Evolutionary conservation across 768 basidiomycete species (phyloP).

Genomic region (Tylopilus subfusipes): DNA sequence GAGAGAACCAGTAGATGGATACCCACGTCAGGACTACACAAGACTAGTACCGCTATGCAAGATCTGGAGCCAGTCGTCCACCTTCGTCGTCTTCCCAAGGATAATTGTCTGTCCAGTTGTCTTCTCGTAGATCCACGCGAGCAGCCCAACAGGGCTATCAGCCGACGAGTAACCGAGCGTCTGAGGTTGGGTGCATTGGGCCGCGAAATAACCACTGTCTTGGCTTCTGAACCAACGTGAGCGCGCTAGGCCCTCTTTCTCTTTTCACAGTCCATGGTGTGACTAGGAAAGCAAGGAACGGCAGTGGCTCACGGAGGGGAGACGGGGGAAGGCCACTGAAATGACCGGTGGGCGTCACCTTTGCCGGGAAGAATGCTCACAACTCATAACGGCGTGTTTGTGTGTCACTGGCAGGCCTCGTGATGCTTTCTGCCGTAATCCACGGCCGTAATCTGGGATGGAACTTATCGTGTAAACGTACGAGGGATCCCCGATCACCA

Average conservation of each 20-base stretch:
- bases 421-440: conserved; percentile 39
- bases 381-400: conserved; percentile 44
- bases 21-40: conserved; percentile 54
- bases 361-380: too few species aligned
- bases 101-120: conserved; percentile 49
- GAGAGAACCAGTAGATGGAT: conserved; percentile 58
- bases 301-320: conserved; percentile 28
- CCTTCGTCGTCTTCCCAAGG: conserved; percentile 55
- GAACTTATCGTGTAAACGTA: conserved; percentile 16
- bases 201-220: conserved; percentile 30
- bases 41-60: neutral
- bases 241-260: conserved; percentile 23
- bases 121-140: conserved; percentile 53
- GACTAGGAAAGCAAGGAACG: conserved; percentile 25
- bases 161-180: conserved; percentile 50
- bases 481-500: conserved; percentile 45
- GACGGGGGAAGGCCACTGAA: conserved; percentile 25
- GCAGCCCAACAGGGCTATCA: conserved; percentile 53
- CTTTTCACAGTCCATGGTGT: conserved; percentile 25
- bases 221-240: conserved; percentile 12
- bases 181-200: conserved; percentile 45
- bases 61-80: conserved; percentile 6
- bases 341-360: neutral
- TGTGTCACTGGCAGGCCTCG: conserved; percentile 56
- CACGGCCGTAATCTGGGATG: conserved; percentile 33